Base-by-base conservation (phyloP, 805 yeast species). In the Suhomyces prunicola region DNA sequence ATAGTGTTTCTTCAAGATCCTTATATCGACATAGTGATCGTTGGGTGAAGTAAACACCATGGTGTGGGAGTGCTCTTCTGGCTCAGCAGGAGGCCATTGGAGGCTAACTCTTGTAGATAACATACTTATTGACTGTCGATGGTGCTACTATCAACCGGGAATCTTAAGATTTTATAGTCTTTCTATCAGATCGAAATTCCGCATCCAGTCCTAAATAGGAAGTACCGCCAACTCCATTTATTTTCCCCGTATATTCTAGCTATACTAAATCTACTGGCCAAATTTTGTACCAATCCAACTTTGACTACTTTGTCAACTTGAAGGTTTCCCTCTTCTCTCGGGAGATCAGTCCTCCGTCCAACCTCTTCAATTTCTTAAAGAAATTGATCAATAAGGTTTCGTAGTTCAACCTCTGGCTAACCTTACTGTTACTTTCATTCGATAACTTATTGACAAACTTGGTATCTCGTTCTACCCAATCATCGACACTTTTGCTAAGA, bases 1-100 rank as follows among this genome's bases (percentile, higher is more conserved):
- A 33, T 50, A 53, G 17, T 53, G 35, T 6, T 40, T 24, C 23
- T 54, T 59, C 53, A 54, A 62, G 31, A 72, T 60, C 44, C 82
- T 63, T 24, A 77, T 64, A 55, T 83, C 87, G 13, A 81, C 81
- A 60, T 76, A 83, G 53, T 74, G 72, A 2, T 70, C 71, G 1
- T 63, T 57, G 1, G 78, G 75, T 0, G 85, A 70, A 2, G 77
- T 70, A 12, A 80, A 58, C 3, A 81, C 86, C 60, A 81, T 56
- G 0, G 87, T 83, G 45, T 65, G 60, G 7, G 86, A 75, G 33
- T 61, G 60, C 54, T 83, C 87, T 3, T 59, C 57, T 5, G 79
- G 69, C 6, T 55, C 60, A 1, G 61, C 67, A 0, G 80, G 77
- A 24, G 71, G 70, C 86, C 86, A 82, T 64, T 77, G 80, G n/a